phyloP scores from a whole-genome alignment of 2,329 filamentous ascomycete genomes.

The Fulvia fulva region DNA sequence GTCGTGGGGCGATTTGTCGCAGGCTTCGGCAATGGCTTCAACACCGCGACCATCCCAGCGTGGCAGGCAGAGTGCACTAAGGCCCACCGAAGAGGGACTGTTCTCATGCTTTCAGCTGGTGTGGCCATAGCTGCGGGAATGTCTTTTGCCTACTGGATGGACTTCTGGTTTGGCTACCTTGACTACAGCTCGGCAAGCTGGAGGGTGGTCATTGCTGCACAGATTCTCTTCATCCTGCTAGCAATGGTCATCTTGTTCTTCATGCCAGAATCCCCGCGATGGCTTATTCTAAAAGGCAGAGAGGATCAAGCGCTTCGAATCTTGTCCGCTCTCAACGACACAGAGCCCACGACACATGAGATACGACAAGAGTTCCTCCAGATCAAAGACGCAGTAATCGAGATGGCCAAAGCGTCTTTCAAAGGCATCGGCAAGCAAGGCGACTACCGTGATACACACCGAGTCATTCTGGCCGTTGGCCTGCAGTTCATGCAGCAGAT shows the following conservation, averaged over 20 bases:
- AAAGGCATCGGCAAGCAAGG: conserved; percentile 29
- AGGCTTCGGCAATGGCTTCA: conserved; percentile 44
- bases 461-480: conserved; percentile 32
- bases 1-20: conserved; percentile 50
- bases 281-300: conserved; percentile 54
- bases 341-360: conserved; percentile 42
- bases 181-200: conserved; percentile 30
- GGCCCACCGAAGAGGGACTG: conserved; percentile 43
- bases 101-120: conserved; percentile 48
- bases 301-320: conserved; percentile 51
- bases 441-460: conserved; percentile 34
- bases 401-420: conserved; percentile 36
- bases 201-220: conserved; percentile 32
- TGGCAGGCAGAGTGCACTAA: conserved; percentile 48
- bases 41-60: conserved; percentile 41
- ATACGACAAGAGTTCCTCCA: conserved; percentile 48
- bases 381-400: conserved; percentile 52
- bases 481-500: conserved; percentile 38
- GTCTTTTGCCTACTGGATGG: conserved; percentile 41
- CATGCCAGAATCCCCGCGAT: conserved; percentile 35
- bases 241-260: conserved; percentile 22
- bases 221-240: conserved; percentile 28
- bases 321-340: conserved; percentile 45
- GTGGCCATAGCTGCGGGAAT: conserved; percentile 45
- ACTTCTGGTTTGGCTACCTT: conserved; percentile 30